Percentiles rank a stretch among this genome's conserved stretches.
Conservation (phyloP, 176 grass and related monocot species). For the Rhynchospora breviuscula region DNA sequence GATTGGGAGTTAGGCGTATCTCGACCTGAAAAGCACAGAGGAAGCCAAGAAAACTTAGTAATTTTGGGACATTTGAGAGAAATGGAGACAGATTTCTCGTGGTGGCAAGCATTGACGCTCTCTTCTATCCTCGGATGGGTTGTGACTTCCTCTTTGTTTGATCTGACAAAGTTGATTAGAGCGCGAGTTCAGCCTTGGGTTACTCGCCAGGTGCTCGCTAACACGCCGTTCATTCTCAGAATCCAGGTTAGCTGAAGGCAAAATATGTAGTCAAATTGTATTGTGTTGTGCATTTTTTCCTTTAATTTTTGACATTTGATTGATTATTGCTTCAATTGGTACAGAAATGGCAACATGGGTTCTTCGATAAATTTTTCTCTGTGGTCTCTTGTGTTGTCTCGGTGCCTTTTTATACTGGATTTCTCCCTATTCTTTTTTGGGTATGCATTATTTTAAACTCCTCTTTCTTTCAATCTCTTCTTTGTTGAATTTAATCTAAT, state of each 20-base stretch:
- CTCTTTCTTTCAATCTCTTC: not conserved
- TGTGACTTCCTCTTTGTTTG: conserved; percentile 61
- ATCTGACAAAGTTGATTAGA: conserved; percentile 62
- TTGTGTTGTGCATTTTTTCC: not conserved
- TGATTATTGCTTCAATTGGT: conserved; percentile 26
- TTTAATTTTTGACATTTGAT: not conserved
- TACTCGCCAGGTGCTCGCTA: conserved; percentile 51
- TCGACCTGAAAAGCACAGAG: not conserved
- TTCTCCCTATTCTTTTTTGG: conserved; percentile 94
- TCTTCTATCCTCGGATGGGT: conserved; percentile 63
- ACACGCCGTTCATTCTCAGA: conserved; percentile 50
- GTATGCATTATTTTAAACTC: conserved; percentile 32
- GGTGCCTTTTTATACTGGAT: conserved; percentile 95
- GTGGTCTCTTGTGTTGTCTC: conserved; percentile 80
- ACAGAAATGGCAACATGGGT: conserved; percentile 59
- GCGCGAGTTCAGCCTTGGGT: conserved; percentile 62
- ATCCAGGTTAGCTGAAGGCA: conserved; percentile 58
- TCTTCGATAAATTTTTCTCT: conserved; percentile 81
- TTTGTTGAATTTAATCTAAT: not conserved
- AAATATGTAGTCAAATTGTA: not conserved
- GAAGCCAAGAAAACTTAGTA: not conserved
- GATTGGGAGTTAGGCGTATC: not conserved
- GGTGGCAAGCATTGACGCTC: conserved; percentile 73
- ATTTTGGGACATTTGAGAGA: not conserved
- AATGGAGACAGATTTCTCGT: conserved; percentile 49